These are phyloP conservation scores for Orbilia blumenaviensis DNA, from an alignment of 2,329 filamentous ascomycete genomes.

Conservation along the genomic window DNA sequence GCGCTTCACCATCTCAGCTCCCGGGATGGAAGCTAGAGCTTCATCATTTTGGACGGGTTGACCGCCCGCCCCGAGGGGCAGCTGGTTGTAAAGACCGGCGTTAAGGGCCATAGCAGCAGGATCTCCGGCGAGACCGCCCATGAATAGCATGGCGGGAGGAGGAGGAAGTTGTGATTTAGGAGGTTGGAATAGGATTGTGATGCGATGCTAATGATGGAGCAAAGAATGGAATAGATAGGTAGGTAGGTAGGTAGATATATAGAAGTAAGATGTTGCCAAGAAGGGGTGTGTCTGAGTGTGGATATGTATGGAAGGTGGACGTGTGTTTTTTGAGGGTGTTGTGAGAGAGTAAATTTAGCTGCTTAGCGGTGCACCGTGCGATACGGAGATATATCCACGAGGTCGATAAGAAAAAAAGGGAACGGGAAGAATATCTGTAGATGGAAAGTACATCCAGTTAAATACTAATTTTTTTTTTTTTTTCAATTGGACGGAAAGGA, in stretches of 20 bases:
- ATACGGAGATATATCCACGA: neutral
- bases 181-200: neutral
- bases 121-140: constrained; percentile 41
- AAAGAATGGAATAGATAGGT: neutral
- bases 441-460: constrained; percentile 3
- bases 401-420: too few species aligned
- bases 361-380: neutral
- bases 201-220: neutral
- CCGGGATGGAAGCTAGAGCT: constrained; percentile 66
- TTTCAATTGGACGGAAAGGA: constrained; percentile 28
- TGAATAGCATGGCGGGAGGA: constrained; percentile 35
- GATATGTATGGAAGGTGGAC: neutral
- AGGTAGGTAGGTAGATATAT: neutral
- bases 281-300: too few species aligned
- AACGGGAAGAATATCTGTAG: neutral
- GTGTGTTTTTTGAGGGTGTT: neutral
- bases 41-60: constrained; percentile 66
- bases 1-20: constrained; percentile 57
- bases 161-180: neutral
- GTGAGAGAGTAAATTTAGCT: constrained; percentile 20
- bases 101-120: constrained; percentile 42
- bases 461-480: too few species aligned
- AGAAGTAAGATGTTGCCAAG: too few species aligned
- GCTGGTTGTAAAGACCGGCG: constrained; percentile 44
- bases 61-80: constrained; percentile 17